Evolutionary conservation across 2,329 filamentous ascomycete species (phyloP).

Genomic region (Penicillium sp.): DNA sequence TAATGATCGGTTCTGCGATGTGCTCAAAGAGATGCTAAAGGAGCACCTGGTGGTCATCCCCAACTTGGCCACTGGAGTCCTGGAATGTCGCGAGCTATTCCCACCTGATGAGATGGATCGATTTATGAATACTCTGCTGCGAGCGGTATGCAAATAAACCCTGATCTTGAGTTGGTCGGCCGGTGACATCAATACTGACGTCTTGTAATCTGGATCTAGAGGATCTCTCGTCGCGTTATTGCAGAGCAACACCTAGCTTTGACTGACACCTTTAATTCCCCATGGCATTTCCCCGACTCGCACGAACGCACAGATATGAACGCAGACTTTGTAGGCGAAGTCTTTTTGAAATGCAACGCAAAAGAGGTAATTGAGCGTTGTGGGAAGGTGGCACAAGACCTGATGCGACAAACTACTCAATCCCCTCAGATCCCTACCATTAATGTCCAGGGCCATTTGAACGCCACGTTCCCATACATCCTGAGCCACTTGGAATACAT

Average conservation of each 20-base stretch:
- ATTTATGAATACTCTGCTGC: conserved; percentile 92
- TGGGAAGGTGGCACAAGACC: conserved; percentile 70
- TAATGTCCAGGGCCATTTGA: conserved; percentile 77
- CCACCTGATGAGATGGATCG: conserved; percentile 78
- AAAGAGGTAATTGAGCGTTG: conserved; percentile 85
- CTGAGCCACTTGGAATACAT: conserved; percentile 96
- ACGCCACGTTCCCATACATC: conserved; percentile 94
- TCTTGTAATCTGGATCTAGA: conserved; percentile 49
- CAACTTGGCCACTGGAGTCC: conserved; percentile 87
- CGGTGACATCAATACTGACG: neutral
- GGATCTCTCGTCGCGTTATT: conserved; percentile 93
- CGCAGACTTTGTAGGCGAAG: conserved; percentile 88
- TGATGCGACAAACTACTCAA: conserved; percentile 75
- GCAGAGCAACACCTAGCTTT: conserved; percentile 95
- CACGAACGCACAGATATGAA: conserved; percentile 63
- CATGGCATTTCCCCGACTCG: conserved; percentile 82
- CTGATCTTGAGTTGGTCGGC: neutral
- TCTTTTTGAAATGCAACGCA: conserved; percentile 90
- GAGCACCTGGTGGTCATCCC: conserved; percentile 94
- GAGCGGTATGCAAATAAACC: conserved; percentile 64
- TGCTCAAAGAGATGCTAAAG: conserved; percentile 75
- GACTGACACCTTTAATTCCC: conserved; percentile 88
- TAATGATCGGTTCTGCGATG: conserved; percentile 81
- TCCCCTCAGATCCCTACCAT: conserved; percentile 75
- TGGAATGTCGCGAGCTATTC: conserved; percentile 85